Conservation (phyloP, 495 filamentous ascomycete species). For the Penicillium malachiteum region DNA sequence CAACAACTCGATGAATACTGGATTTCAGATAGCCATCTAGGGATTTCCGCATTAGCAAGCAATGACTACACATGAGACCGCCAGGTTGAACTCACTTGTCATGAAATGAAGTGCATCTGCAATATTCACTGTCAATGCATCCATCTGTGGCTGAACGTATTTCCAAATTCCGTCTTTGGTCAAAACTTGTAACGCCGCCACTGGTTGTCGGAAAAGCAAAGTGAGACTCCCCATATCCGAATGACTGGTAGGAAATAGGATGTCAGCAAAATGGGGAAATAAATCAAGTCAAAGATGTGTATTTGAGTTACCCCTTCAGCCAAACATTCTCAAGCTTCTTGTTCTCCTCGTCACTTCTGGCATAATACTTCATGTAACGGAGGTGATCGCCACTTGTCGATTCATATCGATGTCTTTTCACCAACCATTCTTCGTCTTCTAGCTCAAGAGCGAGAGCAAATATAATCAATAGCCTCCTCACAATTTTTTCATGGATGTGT, state of each 20-base stretch:
- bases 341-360: conserved; percentile 45
- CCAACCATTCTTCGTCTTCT: conserved; percentile 47
- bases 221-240: conserved; percentile 55
- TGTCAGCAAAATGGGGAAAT: too few relatives aligned
- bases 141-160: conserved; percentile 28
- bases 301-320: conserved; percentile 38
- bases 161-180: conserved; percentile 28
- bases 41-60: neutral
- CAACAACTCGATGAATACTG: conserved; percentile 49
- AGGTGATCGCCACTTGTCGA: conserved; percentile 45
- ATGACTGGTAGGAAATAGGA: conserved; percentile 27
- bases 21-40: conserved; percentile 41
- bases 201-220: conserved; percentile 54
- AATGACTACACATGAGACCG: too few relatives aligned
- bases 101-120: conserved; percentile 46
- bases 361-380: conserved; percentile 55
- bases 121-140: conserved; percentile 48
- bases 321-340: conserved; percentile 40
- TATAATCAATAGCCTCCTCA: conserved; percentile 44
- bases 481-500: conserved; percentile 46
- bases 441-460: conserved; percentile 53
- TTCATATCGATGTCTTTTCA: conserved; percentile 51
- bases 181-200: conserved; percentile 54
- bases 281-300: too few relatives aligned
- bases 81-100: conserved; percentile 17